These are phyloP conservation scores for Breviolum minutum DNA, from an alignment of 73 alveolate genomes.

Conservation along the genomic window DNA sequence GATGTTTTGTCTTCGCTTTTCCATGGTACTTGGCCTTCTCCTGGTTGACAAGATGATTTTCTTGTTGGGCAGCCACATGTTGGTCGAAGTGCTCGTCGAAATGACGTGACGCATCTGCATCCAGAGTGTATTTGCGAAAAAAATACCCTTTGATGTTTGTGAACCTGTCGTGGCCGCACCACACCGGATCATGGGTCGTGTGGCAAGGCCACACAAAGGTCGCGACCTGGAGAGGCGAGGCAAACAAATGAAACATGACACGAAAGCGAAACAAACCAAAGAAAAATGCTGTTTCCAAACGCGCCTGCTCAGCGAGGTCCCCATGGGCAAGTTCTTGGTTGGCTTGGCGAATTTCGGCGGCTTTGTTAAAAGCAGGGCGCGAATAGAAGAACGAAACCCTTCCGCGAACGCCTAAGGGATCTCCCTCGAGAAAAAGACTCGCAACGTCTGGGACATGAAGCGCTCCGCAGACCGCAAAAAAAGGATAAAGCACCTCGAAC, in stretches of 20 bases:
- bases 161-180: slow-evolving; percentile 19
- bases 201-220: slow-evolving; percentile 20
- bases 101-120: background rate
- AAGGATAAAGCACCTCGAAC: background rate
- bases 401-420: background rate
- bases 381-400: slow-evolving; percentile 3
- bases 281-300: background rate
- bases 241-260: background rate
- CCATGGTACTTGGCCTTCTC: slow-evolving; percentile 34
- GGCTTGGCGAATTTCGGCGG: background rate
- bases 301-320: too few species aligned
- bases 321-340: too few species aligned
- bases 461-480: slow-evolving; percentile 7
- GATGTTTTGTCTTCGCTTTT: slow-evolving; percentile 32
- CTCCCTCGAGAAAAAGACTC: background rate
- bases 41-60: background rate
- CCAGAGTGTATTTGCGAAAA: background rate
- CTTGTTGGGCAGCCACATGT: background rate
- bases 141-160: background rate
- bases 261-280: background rate
- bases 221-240: background rate
- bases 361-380: slow-evolving; percentile 2
- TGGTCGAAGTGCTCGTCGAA: slow-evolving; percentile 15
- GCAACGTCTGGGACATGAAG: slow-evolving; percentile 1
- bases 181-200: slow-evolving; percentile 41